Base-by-base conservation (phyloP, 345 rosid species). In the Hevea brasiliensis region DNA sequence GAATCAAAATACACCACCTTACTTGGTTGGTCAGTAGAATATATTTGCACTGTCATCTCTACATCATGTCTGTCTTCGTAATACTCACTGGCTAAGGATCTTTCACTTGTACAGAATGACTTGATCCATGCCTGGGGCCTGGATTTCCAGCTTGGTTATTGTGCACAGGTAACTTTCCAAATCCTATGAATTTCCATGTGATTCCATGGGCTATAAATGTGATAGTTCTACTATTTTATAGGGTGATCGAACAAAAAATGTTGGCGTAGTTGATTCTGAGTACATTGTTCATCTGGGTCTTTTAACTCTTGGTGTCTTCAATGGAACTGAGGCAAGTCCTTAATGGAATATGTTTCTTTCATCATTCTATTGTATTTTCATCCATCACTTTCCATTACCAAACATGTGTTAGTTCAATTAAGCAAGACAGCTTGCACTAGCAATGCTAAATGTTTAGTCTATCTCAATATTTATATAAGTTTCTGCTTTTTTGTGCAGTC, bases 71-170 rank as follows among this genome's bases (percentile, higher is more conserved):
- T n/a, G 15, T 17, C 6, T 67, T 68, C 60, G 37, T 45, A 21
- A 37, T 59, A 37, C 23, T 26, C 24, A 4, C 29, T 58, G 9
- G 6, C 23, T 32, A 24, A 55, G 23, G 63, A 41, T 47, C 47
- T 58, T 78, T 44, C 27, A 45, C 47, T 29, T 53, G 12, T 75
- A 37, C 87, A 94, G 97, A 94, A 92, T 74, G 97, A 92, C 82
- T 83, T 94, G 86, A 89, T 92, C 76, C 97, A 94, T 37, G 95
- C 97, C 0, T 94, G 98, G 98, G 98, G 98, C 61, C 80, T 94
- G 37, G 98, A 94, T 80, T 79, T 70, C 76, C 90, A 86, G 76
- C 97, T 92, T 5, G 97, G 98, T 47, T 92, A 92, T 74, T 94
- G 98, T 65, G 93, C 97, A 58, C 97, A 90, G 75, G 98, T 92